phyloP scores from a whole-genome alignment of 176 grass and related monocot species.

The Bonia amplexicaulis region DNA sequence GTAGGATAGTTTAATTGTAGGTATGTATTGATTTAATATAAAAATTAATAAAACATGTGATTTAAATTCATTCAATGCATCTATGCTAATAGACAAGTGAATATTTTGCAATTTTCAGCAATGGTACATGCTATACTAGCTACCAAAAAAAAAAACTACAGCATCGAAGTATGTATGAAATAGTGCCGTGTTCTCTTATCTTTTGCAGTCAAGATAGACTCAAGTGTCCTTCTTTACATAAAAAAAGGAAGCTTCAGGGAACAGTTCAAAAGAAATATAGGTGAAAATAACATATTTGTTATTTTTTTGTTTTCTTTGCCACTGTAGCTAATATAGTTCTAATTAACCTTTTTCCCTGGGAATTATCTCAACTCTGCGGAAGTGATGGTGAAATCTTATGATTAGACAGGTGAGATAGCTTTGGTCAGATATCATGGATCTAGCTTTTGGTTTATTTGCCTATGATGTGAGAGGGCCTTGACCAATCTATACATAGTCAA shows the following conservation, averaged over 20 bases:
- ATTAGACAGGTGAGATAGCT: conserved; percentile 44
- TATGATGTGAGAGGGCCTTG: conserved; percentile 34
- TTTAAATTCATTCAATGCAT: too few relatives aligned
- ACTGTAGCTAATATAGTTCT: neutral
- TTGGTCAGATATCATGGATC: conserved; percentile 49
- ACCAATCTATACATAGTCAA: conserved; percentile 32
- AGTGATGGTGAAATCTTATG: conserved; percentile 7
- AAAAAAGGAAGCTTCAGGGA: neutral
- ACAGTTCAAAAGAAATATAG: neutral
- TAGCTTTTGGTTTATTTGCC: conserved; percentile 50
- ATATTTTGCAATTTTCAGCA: neutral
- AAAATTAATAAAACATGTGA: too few relatives aligned
- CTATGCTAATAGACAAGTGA: neutral
- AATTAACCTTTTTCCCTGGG: neutral
- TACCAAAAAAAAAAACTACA: neutral
- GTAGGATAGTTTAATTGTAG: too few relatives aligned
- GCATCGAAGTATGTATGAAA: neutral
- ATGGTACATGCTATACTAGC: neutral
- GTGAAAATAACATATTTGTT: neutral
- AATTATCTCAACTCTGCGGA: neutral
- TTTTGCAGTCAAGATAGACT: neutral
- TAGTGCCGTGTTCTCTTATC: neutral
- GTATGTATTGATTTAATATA: too few relatives aligned
- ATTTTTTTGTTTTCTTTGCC: neutral
- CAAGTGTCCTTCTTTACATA: neutral